phyloP scores from a whole-genome alignment of 306 rosid species.

The Boehmeria nivea region DNA sequence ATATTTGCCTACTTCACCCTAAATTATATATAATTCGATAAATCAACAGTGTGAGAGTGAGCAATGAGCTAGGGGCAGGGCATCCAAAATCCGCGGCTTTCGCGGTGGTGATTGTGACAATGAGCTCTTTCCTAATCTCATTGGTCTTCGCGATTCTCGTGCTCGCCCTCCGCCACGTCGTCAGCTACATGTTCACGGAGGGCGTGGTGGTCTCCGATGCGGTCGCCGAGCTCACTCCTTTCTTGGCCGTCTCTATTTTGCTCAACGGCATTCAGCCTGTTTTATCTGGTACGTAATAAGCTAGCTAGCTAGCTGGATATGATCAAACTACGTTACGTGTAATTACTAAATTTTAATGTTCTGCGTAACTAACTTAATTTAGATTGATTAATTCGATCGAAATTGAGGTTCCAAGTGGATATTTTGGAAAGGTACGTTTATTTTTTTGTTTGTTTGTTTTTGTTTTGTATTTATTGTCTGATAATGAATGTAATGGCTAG shows the following conservation, averaged over 20 bases:
- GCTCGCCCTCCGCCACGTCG: constrained; percentile 21
- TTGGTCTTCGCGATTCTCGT: constrained; percentile 27
- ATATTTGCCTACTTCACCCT: too few relatives aligned
- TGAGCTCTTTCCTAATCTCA: constrained; percentile 28
- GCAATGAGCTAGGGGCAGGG: constrained; percentile 56
- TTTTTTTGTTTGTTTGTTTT: too few relatives aligned
- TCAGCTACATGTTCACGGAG: constrained; percentile 37
- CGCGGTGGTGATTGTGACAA: constrained; percentile 27
- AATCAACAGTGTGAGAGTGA: constrained; percentile 39
- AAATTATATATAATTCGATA: background rate
- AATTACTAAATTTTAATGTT: too few relatives aligned
- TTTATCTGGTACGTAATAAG: constrained; percentile 27
- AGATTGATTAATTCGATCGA: too few relatives aligned
- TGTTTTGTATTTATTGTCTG: too few relatives aligned
- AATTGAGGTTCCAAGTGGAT: too few relatives aligned
- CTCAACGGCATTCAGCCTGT: constrained; percentile 54
- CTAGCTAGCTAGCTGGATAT: too few relatives aligned
- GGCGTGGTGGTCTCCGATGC: constrained; percentile 39
- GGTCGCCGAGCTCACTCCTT: constrained; percentile 42
- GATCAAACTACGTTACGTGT: too few relatives aligned
- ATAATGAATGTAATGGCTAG: too few relatives aligned
- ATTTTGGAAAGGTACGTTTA: too few relatives aligned
- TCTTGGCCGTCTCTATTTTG: constrained; percentile 26
- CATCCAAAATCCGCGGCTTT: constrained; percentile 49
- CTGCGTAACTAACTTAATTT: too few relatives aligned